Base-by-base conservation (phyloP, 345 rosid species). In the Camelina neglecta region DNA sequence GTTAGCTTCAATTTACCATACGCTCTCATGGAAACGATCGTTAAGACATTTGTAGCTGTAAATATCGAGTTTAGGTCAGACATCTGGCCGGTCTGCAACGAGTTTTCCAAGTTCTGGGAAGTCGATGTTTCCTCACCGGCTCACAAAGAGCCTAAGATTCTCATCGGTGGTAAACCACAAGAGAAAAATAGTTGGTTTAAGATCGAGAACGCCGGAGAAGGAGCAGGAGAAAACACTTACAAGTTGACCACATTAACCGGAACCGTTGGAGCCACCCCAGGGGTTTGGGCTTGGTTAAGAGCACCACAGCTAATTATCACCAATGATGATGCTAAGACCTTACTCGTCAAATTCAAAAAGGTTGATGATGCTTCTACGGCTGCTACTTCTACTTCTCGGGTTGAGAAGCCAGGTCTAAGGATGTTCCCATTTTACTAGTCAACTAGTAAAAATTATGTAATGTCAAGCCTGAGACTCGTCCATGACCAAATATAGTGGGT, bases 371-470 rank as follows among this genome's bases (percentile, higher is more conserved):
- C 6, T n/a, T 8, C 12, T 6, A 33, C 20, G 59, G 18, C 11
- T 12, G 13, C 38, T 56, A 13, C 36, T 56, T 56, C 60, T 56
- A 29, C 38, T 56, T 29, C 60, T 36, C 44, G 44, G 3, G 23
- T 16, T 16, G 48, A 60, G 29, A 38, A 38, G 47, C 9, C 20
- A 16, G 24, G 47, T 16, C 65, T 60, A 2, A 10, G 29, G n/a
- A 60, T 60, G 65, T 60, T 36, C n/a, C 65, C 65, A 0, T 16
- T 8, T 24, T 60, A 60, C 48, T 60, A 60, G n/a, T 18, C 47
- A 39, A 10, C 48, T 13, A 5, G 48, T 44, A 4, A 44, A 44
- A 44, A 12, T 16, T 48, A 18, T 23, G 47, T 36, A 16, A 38
- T 60, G n/a, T 39, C 11, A 60, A 16, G 18, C 61, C 21, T 15